Evolutionary conservation across 23 red algal species (phyloP).

Genomic region (Porphyridium purpureum): DNA sequence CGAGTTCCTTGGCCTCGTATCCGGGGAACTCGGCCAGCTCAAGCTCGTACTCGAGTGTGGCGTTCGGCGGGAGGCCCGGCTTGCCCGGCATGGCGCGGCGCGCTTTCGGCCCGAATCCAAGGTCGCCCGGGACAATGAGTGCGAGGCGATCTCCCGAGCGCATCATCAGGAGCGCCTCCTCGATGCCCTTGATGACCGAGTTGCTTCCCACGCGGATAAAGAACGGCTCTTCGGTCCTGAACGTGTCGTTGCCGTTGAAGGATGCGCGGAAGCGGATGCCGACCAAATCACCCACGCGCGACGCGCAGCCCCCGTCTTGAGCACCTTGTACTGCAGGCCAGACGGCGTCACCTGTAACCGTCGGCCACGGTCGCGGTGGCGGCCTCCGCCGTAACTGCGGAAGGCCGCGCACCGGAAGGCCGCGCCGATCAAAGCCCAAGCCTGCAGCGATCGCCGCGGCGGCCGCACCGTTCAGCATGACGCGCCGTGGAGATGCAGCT

Average conservation of each 20-base stretch:
- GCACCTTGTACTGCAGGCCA: background rate
- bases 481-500: too few relatives aligned
- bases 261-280: slow-evolving; percentile 69
- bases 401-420: too few relatives aligned
- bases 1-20: slow-evolving; percentile 3
- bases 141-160: slow-evolving; percentile 49
- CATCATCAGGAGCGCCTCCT: slow-evolving; percentile 70
- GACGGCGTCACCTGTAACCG: too few relatives aligned
- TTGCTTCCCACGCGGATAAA: slow-evolving; percentile 68
- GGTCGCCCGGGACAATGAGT: slow-evolving; percentile 36
- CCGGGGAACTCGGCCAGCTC: slow-evolving; percentile 1
- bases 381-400: too few relatives aligned
- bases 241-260: slow-evolving; percentile 78
- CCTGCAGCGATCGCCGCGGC: too few relatives aligned
- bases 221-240: slow-evolving; percentile 49
- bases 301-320: background rate
- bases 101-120: slow-evolving; percentile 73
- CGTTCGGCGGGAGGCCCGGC: slow-evolving; percentile 71
- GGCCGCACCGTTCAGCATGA: too few relatives aligned
- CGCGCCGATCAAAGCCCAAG: too few relatives aligned
- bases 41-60: slow-evolving; percentile 21
- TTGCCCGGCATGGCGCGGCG: slow-evolving; percentile 73
- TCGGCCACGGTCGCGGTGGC: too few relatives aligned
- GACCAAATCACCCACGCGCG: slow-evolving; percentile 58
- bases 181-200: slow-evolving; percentile 60